Percentiles rank a stretch among this genome's conserved stretches.
These are phyloP conservation scores for Nicotiana tomentosiformis DNA, from an alignment of 257 asterid genomes.

Conservation along the genomic window DNA sequence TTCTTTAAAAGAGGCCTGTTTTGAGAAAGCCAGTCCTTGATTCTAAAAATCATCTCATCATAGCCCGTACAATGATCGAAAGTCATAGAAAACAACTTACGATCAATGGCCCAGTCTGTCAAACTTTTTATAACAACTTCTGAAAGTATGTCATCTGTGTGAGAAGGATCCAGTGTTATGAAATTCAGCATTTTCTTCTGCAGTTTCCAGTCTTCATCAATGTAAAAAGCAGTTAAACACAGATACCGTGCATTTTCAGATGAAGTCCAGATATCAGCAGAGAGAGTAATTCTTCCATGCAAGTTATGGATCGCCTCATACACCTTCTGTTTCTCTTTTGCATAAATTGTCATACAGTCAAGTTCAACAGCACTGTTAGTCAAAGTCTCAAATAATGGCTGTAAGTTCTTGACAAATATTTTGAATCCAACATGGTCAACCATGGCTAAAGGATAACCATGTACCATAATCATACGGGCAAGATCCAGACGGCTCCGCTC, in stretches of 20 bases:
- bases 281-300: constrained; percentile 66
- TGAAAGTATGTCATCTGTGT: constrained; percentile 67
- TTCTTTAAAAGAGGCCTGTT: constrained; percentile 59
- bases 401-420: constrained; percentile 77
- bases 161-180: constrained; percentile 52
- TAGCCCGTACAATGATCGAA: constrained; percentile 59
- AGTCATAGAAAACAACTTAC: constrained; percentile 80
- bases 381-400: constrained; percentile 80
- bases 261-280: constrained; percentile 79
- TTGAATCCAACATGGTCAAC: constrained; percentile 86
- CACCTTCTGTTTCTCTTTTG: constrained; percentile 72
- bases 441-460: constrained; percentile 90
- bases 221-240: constrained; percentile 71
- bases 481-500: constrained; percentile 82
- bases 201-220: constrained; percentile 80
- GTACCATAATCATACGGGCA: constrained; percentile 94
- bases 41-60: constrained; percentile 61
- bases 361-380: constrained; percentile 51
- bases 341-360: constrained; percentile 67
- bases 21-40: constrained; percentile 74
- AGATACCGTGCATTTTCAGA: constrained; percentile 52
- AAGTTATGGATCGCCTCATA: constrained; percentile 55
- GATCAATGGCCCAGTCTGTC: constrained; percentile 75
- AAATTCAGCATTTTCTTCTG: constrained; percentile 84
- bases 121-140: constrained; percentile 67